Evolutionary conservation across 2,329 filamentous ascomycete genomes (phyloP).

Genomic region (Camillea tinctor): DNA sequence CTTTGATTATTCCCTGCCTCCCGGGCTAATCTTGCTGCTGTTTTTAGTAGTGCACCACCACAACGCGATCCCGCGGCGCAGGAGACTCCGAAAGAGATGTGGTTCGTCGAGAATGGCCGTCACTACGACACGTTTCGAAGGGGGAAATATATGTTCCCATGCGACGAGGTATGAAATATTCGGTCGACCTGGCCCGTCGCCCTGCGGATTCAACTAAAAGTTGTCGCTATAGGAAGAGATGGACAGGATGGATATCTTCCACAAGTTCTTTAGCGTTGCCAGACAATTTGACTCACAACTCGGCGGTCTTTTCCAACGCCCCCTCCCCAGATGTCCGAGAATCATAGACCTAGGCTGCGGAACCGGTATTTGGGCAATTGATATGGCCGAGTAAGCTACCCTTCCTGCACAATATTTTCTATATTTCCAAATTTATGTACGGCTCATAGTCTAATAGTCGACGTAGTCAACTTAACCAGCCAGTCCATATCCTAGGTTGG

Average conservation of each 20-base stretch:
- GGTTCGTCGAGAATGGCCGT: slow-evolving; percentile 53
- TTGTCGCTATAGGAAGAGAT: slow-evolving; percentile 58
- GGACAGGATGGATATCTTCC: slow-evolving; percentile 78
- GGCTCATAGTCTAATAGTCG: slow-evolving; percentile 7
- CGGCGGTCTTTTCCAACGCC: slow-evolving; percentile 35
- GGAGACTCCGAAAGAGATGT: background rate
- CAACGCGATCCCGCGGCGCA: background rate
- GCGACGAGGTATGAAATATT: slow-evolving; percentile 62
- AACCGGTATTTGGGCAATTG: slow-evolving; percentile 88
- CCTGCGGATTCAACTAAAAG: slow-evolving; percentile 10
- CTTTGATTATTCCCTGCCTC: too few relatives aligned
- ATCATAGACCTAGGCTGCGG: slow-evolving; percentile 76
- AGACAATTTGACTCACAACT: slow-evolving; percentile 42
- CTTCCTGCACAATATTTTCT: background rate
- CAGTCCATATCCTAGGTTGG: slow-evolving; percentile 35
- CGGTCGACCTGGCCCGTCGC: background rate
- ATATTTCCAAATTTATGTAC: background rate
- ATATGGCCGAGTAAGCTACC: slow-evolving; percentile 69
- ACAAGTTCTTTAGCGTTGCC: slow-evolving; percentile 70
- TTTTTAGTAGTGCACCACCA: background rate
- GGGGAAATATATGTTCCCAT: slow-evolving; percentile 73
- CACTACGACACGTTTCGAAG: slow-evolving; percentile 66
- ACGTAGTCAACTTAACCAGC: slow-evolving; percentile 20
- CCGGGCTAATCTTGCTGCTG: background rate
- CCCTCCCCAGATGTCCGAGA: slow-evolving; percentile 35